Base-by-base conservation (phyloP, 257 asterid genomes). In the Asclepias syriaca region DNA sequence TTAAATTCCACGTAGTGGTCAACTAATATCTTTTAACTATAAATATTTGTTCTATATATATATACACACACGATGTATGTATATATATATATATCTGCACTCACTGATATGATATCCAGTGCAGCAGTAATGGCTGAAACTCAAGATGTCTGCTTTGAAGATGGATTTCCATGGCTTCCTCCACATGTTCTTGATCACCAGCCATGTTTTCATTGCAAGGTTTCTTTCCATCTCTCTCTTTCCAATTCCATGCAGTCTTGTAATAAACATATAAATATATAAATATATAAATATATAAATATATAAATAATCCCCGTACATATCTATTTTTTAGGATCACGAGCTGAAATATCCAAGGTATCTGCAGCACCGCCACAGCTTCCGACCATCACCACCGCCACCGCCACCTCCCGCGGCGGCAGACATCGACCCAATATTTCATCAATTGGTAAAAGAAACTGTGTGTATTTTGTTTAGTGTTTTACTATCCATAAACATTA, bases 81-180 rank as follows among this genome's bases (percentile, higher is more conserved):
- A 2, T 32, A 3, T 32, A n/a, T 19, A 22, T 12, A 5, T 24
- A 14, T 49, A 46, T n/a, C 1, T 19, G 9, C 34, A 71, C 54
- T 65, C 59, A 19, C 50, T 51, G 21, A 50, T 14, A 39, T 72
- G 29, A 27, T 14, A 16, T 24, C 27, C 27, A 24, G 27, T 24
- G 27, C 74, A 79, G 73, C 69, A 59, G 58, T 72, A 80, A 27
- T 79, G 77, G 70, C 76, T 9, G 77, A 71, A 59, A 66, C 74
- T 76, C 56, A 74, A 82, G 60, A 8, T 46, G 65, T 81, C 77
- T 81, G 85, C 77, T 72, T 40, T 77, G 78, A 82, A 80, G 81
- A 80, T 80, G 69, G 83, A 72, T 66, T 75, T 45, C 59, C 74
- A 12, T 73, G 89, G 82, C 69, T 81, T 74, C 85, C 79, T 18